Evolutionary conservation across 1,284 basidiomycete species (phyloP), one percentile per base, ranked within the genome.

Genomic region (Cyathus olla): DNA sequence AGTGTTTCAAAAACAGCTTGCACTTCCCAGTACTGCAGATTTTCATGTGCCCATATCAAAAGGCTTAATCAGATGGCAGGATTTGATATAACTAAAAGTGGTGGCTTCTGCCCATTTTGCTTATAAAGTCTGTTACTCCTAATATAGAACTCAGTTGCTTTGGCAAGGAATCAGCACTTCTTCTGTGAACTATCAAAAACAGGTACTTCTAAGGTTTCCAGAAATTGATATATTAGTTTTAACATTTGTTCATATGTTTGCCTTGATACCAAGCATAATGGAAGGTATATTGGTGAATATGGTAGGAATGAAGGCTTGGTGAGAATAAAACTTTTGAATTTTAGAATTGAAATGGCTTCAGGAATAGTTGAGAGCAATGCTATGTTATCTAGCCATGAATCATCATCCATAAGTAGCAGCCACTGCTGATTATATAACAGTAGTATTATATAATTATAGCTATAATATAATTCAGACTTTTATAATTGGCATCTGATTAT

Each of bases 341-440:
- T 10, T 15, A 31, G 10, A 27, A 17, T n/a, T 47, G 10, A 10
- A 22, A 11, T 46, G 24, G 35, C 15, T 57, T 57, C 1, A 37
- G 17, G 44, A 55, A 21, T 60, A 26, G 55, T 21, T 3, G 51
- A 9, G 37, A 60, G 47, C 10, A 35, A 52, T 49, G 65, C 50
- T 4, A 60, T 67, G 1, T 69, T 49, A 56, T 77, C 75, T 3
- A 78, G 56, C 75, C 76, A 72, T 15, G 74, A 73, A 10, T 76
- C 64, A 0, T 62, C 68, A 8, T 73, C 66, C n/a, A n/a, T n/a
- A n/a, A n/a, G n/a, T n/a, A n/a, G n/a, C n/a, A n/a, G n/a, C n/a
- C n/a, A n/a, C n/a, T n/a, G n/a, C n/a, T n/a, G n/a, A n/a, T n/a
- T n/a, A n/a, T n/a, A n/a, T n/a, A n/a, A n/a, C n/a, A n/a, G n/a